Percentiles rank a stretch among this genome's conserved stretches.
Evolutionary conservation across 306 rosid species (phyloP).

Genomic region (Abrus pulchellus): DNA sequence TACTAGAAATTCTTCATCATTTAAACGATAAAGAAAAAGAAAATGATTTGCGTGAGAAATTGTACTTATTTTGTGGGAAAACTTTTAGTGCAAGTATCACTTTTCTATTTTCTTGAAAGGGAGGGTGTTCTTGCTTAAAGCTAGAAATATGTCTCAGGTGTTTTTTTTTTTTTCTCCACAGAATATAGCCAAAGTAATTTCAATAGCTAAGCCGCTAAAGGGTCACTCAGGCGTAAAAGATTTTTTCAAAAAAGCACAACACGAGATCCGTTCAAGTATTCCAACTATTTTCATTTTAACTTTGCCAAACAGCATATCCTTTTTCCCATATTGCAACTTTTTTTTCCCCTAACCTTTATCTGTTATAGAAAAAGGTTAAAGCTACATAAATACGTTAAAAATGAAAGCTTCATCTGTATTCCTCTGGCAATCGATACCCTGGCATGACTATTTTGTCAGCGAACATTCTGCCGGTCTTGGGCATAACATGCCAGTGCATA

Average conservation of each 20-base stretch:
- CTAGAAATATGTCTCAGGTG: neutral
- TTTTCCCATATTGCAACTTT: constrained; percentile 37
- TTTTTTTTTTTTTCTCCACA: neutral
- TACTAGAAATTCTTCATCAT: neutral
- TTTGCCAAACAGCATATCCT: constrained; percentile 17
- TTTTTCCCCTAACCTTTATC: constrained; percentile 20
- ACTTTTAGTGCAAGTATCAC: neutral
- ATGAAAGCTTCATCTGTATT: constrained; percentile 64
- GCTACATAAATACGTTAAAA: constrained; percentile 43
- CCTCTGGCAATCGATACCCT: constrained; percentile 69
- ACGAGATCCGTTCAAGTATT: constrained; percentile 31
- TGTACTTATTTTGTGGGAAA: neutral
- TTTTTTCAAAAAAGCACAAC: neutral
- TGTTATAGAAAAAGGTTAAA: constrained; percentile 21
- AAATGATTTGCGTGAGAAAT: neutral
- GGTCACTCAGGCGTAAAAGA: neutral
- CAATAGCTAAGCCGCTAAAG: neutral
- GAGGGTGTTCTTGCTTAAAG: neutral
- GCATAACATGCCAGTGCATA: constrained; percentile 93
- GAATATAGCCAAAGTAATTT: constrained; percentile 4
- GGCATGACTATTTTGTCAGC: constrained; percentile 68
- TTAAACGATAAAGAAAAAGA: neutral
- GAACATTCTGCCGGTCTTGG: constrained; percentile 85
- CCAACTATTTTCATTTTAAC: constrained; percentile 19
- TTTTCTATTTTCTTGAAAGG: neutral